Evolutionary conservation across 768 basidiomycete genomes (phyloP).

Genomic region (Cubamyces lactineus): DNA sequence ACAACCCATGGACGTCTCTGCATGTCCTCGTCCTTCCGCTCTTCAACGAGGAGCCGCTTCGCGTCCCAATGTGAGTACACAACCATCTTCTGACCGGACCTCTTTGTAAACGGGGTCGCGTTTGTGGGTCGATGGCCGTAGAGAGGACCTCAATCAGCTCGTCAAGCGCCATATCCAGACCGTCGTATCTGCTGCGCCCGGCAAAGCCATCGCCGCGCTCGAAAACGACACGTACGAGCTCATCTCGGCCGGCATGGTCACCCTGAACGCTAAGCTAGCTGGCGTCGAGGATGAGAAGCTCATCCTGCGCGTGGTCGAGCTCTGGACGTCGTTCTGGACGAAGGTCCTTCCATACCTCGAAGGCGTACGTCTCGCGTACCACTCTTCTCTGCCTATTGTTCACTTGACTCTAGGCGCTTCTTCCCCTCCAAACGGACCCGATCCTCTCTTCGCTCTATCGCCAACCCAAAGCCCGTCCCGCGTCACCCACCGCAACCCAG

Average conservation of each 20-base stretch:
- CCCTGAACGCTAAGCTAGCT: constrained; percentile 81
- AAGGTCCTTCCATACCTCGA: constrained; percentile 86
- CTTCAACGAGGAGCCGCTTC: constrained; percentile 89
- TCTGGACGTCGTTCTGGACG: constrained; percentile 95
- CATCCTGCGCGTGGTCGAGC: constrained; percentile 75
- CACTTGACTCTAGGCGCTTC: constrained; percentile 47
- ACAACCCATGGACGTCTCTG: constrained; percentile 79
- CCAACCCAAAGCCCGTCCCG: constrained; percentile 53
- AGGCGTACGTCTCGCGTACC: constrained; percentile 59
- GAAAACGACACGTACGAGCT: constrained; percentile 82
- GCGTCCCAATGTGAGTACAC: constrained; percentile 72
- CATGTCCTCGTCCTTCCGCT: constrained; percentile 88
- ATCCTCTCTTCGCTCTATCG: constrained; percentile 72
- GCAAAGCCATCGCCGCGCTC: constrained; percentile 72
- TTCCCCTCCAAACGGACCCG: constrained; percentile 65
- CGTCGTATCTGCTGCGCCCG: constrained; percentile 72
- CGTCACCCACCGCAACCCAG: constrained; percentile 56
- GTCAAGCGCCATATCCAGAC: constrained; percentile 79
- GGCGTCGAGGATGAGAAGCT: constrained; percentile 80
- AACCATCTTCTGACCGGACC: neutral
- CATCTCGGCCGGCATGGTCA: constrained; percentile 88
- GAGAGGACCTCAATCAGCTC: constrained; percentile 86
- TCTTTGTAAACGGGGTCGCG: neutral
- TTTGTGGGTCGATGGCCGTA: constrained; percentile 32
- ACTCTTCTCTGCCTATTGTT: constrained; percentile 45